Conservation (phyloP, 768 basidiomycete species). For the Mycena olivaceomarginata region DNA sequence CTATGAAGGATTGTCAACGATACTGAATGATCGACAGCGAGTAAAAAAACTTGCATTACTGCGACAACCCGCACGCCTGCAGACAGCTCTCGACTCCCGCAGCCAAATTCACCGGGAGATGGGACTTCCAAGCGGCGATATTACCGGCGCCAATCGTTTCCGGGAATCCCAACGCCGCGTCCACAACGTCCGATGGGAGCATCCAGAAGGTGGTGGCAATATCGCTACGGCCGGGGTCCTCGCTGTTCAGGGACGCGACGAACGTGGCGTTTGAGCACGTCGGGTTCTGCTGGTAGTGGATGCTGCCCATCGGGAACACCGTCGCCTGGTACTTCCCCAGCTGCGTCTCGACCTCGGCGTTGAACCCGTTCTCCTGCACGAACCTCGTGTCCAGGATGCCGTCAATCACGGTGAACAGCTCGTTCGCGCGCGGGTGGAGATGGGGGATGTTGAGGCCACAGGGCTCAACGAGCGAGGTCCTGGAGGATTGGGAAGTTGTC, state of each 20-base stretch:
- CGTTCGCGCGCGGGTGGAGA: slow-evolving; percentile 57
- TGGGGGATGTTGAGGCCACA: slow-evolving; percentile 54
- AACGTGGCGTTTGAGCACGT: too few species aligned
- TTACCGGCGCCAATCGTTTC: slow-evolving; percentile 34
- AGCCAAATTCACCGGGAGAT: slow-evolving; percentile 37
- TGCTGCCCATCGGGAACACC: too few species aligned
- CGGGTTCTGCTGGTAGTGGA: too few species aligned
- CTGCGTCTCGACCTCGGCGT: too few species aligned
- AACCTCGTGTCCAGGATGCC: too few species aligned
- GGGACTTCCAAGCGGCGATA: slow-evolving; percentile 34
- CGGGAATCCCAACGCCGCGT: slow-evolving; percentile 40
- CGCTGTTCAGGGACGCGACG: too few species aligned
- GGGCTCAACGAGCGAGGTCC: neutral
- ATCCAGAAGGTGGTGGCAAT: slow-evolving; percentile 37
- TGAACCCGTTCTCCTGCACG: too few species aligned
- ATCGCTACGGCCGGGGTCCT: slow-evolving; percentile 12
- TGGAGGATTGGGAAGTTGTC: slow-evolving; percentile 43
- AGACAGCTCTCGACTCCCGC: slow-evolving; percentile 41
- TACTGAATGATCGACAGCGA: too few species aligned
- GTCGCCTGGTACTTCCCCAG: too few species aligned
- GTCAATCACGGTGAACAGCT: slow-evolving; percentile 50
- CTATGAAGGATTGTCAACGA: too few species aligned
- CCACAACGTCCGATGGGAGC: slow-evolving; percentile 29
- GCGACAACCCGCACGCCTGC: slow-evolving; percentile 33
- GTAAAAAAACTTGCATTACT: neutral